Conservation (phyloP, 805 yeast genomes). For the Candida maesae region DNA sequence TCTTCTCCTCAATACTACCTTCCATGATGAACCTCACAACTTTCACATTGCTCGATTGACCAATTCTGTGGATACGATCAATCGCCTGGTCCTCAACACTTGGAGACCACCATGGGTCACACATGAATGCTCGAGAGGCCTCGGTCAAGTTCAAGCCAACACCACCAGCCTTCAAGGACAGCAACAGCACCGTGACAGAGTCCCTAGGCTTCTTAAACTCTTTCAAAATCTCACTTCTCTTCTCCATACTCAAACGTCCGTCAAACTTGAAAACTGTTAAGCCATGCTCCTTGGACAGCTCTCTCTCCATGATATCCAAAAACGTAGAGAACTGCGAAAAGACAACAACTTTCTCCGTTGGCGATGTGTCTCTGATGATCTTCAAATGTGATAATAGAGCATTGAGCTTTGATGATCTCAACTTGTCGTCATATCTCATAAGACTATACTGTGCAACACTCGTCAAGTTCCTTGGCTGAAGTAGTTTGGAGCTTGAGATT, state of each 20-base stretch:
- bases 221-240: constrained; percentile 57
- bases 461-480: constrained; percentile 23
- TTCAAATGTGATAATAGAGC: constrained; percentile 62
- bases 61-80: constrained; percentile 87
- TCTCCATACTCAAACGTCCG: constrained; percentile 67
- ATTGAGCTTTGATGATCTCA: constrained; percentile 66
- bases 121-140: constrained; percentile 80
- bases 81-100: constrained; percentile 90
- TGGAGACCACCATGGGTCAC: constrained; percentile 99
- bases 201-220: constrained; percentile 43
- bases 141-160: constrained; percentile 86
- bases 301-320: constrained; percentile 68
- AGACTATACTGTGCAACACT: constrained; percentile 6
- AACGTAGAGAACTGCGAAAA: constrained; percentile 89
- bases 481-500: constrained; percentile 46
- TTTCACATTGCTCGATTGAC: constrained; percentile 69
- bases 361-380: constrained; percentile 47
- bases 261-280: constrained; percentile 70
- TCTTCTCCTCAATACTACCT: constrained; percentile 80
- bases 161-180: constrained; percentile 90
- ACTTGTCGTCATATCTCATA: constrained; percentile 25
- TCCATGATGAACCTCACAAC: constrained; percentile 79
- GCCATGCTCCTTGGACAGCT: constrained; percentile 45
- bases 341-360: constrained; percentile 74
- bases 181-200: constrained; percentile 46